Base-by-base conservation (phyloP, 129 eudicot species). In the Apium graveolens region DNA sequence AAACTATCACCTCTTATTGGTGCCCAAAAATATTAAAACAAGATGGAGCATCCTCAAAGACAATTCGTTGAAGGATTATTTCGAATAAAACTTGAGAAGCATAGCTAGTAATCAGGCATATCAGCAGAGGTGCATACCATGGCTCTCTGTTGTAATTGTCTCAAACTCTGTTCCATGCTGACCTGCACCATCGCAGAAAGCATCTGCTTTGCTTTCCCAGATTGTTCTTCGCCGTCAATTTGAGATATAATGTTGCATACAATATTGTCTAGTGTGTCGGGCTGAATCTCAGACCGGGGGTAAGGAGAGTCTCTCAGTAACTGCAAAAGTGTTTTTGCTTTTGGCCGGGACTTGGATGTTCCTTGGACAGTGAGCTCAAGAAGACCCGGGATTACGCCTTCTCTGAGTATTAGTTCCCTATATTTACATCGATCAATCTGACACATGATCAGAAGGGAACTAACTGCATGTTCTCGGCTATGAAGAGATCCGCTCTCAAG, bases 341-440 rank as follows among this genome's bases (percentile, higher is more conserved):
- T 96, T 17, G 84, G 74, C 76, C 86, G 92, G 13, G 99, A 83
- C 73, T 89, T 83, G 16, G 79, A 35, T 10, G 93, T 87, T 27
- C 99, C 99, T 82, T 92, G 97, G 55, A 96, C 99, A 0, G 99
- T 96, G 21, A 96, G 94, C 86, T 96, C 97, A 9, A 96, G 90
- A 78, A 96, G 96, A 4, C 99, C 99, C 0, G 99, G 99, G 57
- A 96, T 92, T 12, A 89, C 99, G 37, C 99, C 99, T 89, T 96
- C 99, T 86, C 86, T 90, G 24, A 96, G 96, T 32, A 96, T 96
- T 12, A 92, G 97, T 78, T 92, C 99, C 44, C 99, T 75, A 24
- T 90, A 96, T 81, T 76, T 88, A 46, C 89, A 80, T 21, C 99
- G 86, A 42, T 96, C 94, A 20, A 75, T 83, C 82, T 92, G 85